phyloP scores from a whole-genome alignment of 306 rosid species.

The Citrullus mucosospermus region DNA sequence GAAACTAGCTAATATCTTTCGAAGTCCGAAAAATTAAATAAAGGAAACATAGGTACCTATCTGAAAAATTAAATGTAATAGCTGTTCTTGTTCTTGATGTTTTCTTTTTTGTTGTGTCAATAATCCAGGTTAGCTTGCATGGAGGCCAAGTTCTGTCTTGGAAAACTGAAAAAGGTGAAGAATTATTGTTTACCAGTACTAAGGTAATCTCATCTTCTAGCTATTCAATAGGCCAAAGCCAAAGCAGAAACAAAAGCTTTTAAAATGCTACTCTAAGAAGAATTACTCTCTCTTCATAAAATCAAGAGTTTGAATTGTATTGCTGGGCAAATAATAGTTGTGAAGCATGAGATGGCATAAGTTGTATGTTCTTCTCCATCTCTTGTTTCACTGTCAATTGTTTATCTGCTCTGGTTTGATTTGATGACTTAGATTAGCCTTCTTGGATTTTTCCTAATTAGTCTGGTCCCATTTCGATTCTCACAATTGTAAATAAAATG shows the following conservation, averaged over 20 bases:
- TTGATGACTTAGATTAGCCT: neutral
- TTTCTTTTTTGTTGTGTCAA: neutral
- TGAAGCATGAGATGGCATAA: neutral
- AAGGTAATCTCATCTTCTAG: slow-evolving; percentile 36
- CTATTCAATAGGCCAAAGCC: neutral
- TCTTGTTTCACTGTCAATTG: neutral
- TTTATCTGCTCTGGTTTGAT: neutral
- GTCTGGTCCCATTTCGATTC: neutral
- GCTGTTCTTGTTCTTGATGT: neutral
- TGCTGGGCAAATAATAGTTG: neutral
- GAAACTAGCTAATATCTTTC: neutral
- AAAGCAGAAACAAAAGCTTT: neutral
- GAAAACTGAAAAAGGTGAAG: slow-evolving; percentile 66
- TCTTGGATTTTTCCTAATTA: neutral
- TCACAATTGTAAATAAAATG: neutral
- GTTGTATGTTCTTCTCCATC: neutral
- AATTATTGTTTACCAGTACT: slow-evolving; percentile 52
- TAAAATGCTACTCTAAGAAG: neutral
- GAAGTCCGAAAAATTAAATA: neutral
- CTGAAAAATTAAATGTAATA: neutral
- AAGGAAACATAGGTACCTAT: neutral
- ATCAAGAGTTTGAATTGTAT: neutral
- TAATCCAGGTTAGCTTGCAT: slow-evolving; percentile 60
- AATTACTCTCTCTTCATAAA: neutral
- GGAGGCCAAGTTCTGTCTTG: slow-evolving; percentile 94